These are phyloP conservation scores for Smallanthus sonchifolius DNA, from an alignment of 129 eudicot genomes.

Conservation along the genomic window DNA sequence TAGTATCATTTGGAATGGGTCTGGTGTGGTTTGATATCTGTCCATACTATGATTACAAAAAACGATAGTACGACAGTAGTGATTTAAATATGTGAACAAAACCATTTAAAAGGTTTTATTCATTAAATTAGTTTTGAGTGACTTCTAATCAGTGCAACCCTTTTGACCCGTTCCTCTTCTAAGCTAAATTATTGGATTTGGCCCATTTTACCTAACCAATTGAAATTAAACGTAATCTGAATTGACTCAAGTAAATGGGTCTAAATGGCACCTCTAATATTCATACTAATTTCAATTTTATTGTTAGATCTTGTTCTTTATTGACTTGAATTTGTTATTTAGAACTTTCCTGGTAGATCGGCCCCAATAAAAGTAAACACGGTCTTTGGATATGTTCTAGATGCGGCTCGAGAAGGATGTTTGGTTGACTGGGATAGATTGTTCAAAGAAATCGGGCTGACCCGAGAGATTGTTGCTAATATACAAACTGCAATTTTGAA, in stretches of 20 bases:
- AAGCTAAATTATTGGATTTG: not conserved
- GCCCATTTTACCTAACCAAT: not conserved
- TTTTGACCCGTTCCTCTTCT: not conserved
- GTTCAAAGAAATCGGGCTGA: slow-evolving; percentile 55
- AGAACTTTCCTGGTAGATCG: slow-evolving; percentile 77
- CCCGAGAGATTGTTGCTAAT: slow-evolving; percentile 34
- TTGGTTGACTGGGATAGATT: slow-evolving; percentile 64
- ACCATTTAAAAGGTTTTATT: not conserved
- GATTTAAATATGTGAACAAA: not conserved
- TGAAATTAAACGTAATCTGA: not conserved
- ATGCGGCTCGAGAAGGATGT: slow-evolving; percentile 80
- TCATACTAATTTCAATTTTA: not conserved
- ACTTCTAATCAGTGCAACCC: not conserved
- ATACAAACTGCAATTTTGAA: slow-evolving; percentile 50
- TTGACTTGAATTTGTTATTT: slow-evolving; percentile 7
- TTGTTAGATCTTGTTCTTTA: slow-evolving; percentile 1
- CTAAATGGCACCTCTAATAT: not conserved
- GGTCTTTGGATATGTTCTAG: slow-evolving; percentile 60
- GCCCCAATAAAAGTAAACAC: slow-evolving; percentile 79
- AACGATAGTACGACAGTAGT: not conserved
- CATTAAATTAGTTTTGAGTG: not conserved
- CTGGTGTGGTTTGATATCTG: not conserved
- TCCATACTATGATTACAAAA: not conserved
- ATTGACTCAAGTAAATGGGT: not conserved
- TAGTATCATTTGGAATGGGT: not conserved